Evolutionary conservation across 2,329 filamentous ascomycete species (phyloP).

Genomic region (Endoconidiophora polonica): DNA sequence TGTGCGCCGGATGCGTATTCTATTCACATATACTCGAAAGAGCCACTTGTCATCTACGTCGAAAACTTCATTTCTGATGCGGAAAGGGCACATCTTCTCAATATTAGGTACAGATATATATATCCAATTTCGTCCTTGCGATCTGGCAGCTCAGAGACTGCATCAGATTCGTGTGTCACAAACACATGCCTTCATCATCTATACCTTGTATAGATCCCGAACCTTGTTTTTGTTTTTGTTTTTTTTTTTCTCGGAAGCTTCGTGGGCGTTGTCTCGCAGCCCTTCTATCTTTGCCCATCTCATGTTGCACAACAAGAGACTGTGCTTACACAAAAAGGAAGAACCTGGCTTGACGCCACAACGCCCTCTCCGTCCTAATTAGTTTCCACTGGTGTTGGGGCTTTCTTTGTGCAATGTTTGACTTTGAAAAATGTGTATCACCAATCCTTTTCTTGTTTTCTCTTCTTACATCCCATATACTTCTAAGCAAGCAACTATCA

Average conservation of each 20-base stretch:
- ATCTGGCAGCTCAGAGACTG: too few relatives aligned
- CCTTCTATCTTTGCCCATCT: neutral
- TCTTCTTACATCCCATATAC: neutral
- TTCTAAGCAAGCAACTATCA: too few relatives aligned
- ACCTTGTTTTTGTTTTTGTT: neutral
- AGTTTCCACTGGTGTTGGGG: too few relatives aligned
- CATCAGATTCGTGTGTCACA: too few relatives aligned
- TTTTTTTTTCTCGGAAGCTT: neutral
- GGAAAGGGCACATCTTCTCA: slow-evolving; percentile 27
- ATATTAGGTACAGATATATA: slow-evolving; percentile 23
- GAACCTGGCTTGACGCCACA: too few relatives aligned
- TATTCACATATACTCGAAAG: slow-evolving; percentile 24
- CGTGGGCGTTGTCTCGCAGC: neutral
- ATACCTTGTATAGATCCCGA: neutral
- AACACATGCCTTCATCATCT: neutral
- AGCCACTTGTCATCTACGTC: slow-evolving; percentile 32
- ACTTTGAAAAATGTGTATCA: too few relatives aligned
- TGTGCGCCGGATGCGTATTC: slow-evolving; percentile 28
- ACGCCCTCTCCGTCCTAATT: too few relatives aligned
- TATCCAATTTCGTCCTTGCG: neutral
- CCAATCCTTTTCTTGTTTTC: neutral
- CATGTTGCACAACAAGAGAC: neutral
- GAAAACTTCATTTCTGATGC: slow-evolving; percentile 27
- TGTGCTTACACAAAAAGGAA: too few relatives aligned
- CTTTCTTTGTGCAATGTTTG: too few relatives aligned